A percentile compares a stretch with the other conserved stretches of the same genome.
Conservation (phyloP, 306 rosid species). For the Prosopis cineraria region DNA sequence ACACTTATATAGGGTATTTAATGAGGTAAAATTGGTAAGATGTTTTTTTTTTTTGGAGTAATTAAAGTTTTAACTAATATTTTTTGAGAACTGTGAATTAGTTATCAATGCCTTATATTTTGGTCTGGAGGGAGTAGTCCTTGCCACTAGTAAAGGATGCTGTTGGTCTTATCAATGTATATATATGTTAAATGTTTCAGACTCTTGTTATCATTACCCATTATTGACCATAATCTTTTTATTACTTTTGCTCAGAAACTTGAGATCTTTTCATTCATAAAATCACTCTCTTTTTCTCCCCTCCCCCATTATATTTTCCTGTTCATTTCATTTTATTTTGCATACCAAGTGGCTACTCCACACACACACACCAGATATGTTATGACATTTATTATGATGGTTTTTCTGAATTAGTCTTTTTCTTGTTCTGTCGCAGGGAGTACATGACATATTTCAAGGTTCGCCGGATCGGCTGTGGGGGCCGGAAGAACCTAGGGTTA, state of each 20-base stretch:
- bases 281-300: background rate
- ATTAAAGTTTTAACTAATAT: too few relatives aligned
- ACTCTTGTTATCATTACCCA: background rate
- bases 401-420: constrained; percentile 6
- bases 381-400: background rate
- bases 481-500: constrained; percentile 68
- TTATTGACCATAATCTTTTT: background rate
- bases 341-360: too few relatives aligned
- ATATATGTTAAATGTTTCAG: background rate
- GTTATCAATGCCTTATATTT: too few relatives aligned
- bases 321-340: background rate
- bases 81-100: too few relatives aligned
- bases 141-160: too few relatives aligned
- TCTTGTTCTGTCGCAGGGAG: constrained; percentile 68
- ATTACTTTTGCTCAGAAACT: background rate
- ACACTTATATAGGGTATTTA: too few relatives aligned
- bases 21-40: too few relatives aligned
- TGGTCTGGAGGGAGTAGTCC: too few relatives aligned
- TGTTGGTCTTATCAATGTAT: too few relatives aligned
- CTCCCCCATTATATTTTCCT: background rate
- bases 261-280: background rate
- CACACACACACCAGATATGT: too few relatives aligned
- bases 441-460: constrained; percentile 98
- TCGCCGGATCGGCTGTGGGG: constrained; percentile 97
- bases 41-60: too few relatives aligned